Evolutionary conservation across 2,329 filamentous ascomycete genomes (phyloP), one percentile per base, ranked within the genome.

Genomic region (Aspergillus intermedius): DNA sequence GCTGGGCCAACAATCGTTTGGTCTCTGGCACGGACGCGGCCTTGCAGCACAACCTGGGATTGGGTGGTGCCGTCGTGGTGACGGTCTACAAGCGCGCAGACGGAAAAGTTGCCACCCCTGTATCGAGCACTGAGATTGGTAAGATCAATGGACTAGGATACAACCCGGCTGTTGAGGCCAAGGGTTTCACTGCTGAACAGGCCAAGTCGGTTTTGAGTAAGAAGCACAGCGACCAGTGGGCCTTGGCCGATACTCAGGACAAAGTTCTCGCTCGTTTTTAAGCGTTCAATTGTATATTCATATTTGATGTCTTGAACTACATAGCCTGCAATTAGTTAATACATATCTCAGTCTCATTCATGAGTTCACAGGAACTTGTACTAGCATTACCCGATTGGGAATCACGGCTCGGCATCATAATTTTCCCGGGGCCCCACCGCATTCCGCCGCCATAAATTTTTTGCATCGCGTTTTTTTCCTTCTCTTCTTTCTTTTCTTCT

Each of bases 1-100:
- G 91, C 10, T 96, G 91, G 91, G 91, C 91, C 17, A 95, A 93
- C 71, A 96, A 96, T 75, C 80, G 91, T 37, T 74, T 82, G 13
- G 78, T 87, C 1, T 74, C 80, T 17, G 77, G 78, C 49, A 93
- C 90, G 0, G 80, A 74, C 53, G 82, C 82, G 50, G 87, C 86
- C 49, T 74, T 97, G 55, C 91, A 96, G 75, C 93, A 97, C 67
- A 97, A 97, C 64, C 77, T 97, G 1, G 93, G 91, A 0, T 77
- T 97, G 4, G 91, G 91, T 12, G 93, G 93, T 47, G 91, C 91
- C 3, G 90, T 84, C 1, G 91, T 97, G 1, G 87, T 93, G 19
- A 91, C 88, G 0, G 87, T 97, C 3, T 96, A 96, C 70, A 83
- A 83, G 71, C 81, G 91, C 13, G 86, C 86, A 0, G 91, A 97